Evolutionary conservation across 345 rosid species (phyloP), one percentile per base, ranked within the genome.

Genomic region (Syzygium oleosum): DNA sequence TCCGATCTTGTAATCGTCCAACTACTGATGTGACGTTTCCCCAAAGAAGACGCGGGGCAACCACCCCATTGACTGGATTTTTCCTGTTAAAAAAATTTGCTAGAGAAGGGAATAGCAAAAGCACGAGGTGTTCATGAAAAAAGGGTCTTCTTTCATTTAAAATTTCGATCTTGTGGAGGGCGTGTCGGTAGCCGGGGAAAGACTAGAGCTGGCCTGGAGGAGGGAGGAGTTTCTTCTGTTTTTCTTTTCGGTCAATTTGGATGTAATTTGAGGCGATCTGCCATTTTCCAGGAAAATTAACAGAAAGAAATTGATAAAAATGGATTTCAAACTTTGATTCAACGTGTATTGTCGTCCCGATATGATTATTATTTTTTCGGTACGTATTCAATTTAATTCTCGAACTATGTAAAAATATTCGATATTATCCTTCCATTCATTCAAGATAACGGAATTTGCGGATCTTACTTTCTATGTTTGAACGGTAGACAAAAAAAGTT

Each of bases 351-450:
- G 7, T 43, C 46, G 7, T 43, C 46, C 46, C 7, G 7, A 29
- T 29, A 0, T 31, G 12, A 9, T 73, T 3, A 1, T 2, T 9
- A 9, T 1, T 1, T 4, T 34, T 19, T 34, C 9, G 4, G 1
- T 17, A 34, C 2, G 1, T 34, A 19, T 19, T 73, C 2, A 34
- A 34, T 34, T 73, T 19, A 34, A 5, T 73, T 73, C 0, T 2
- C 1, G 1, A 0, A 34, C 1, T 9, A 34, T 41, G 2, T 34
- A 9, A 34, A 9, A 34, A 31, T n/a, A 1, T 31, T 31, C 11
- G 0, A 8, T 31, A 7, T 63, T 63, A n/a, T 29, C 38, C 2
- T 31, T 15, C 9, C 31, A 9, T 65, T 65, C 6, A 9, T 65
- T 16, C 3, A 29, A 65, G 6, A 3, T 31, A 15, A 7, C 0